Evolutionary conservation across 495 filamentous ascomycete species (phyloP), one percentile per base, ranked within the genome.

Genomic region (Cercophora sp.): DNA sequence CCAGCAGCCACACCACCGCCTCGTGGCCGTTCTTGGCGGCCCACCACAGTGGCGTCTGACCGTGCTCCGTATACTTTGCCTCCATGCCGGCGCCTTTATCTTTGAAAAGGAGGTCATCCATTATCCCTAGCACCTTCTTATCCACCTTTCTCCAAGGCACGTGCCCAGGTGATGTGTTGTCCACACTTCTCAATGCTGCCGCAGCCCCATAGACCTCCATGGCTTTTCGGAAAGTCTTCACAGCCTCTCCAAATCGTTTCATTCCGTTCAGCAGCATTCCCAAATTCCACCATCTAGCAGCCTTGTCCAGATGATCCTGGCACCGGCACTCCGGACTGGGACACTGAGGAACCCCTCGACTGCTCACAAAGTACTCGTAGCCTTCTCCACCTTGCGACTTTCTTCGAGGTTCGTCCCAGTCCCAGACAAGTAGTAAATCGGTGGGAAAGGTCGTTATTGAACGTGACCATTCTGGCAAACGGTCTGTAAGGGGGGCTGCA

Each of bases 361-460:
- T 51, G 13, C 34, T 29, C n/a, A 51, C 40, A 1, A 51, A 40
- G 8, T 27, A 25, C 8, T 4, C 32, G 40, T 51, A 51, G 3
- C 40, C 48, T 41, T 51, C 34, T 10, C 36, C 48, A 13, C 22
- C n/a, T 3, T 26, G 48, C 26, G 2, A 40, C 36, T 51, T 26
- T 2, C 19, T 39, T 57, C 22, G 58, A 6, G 29, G 13, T 32
- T 6, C 13, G 13, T 32, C 13, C 29, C 29, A 32, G 29, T 32
- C 29, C 29, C 62, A 65, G 53, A 62, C 51, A 34, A 65, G 56
- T 44, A 62, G 36, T 46, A 62, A 55, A 36, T 57, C 37, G 24
- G 19, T 49, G 39, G 41, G 15, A 45, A 59, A 57, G 19, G 15
- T n/a, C 55, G 24, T 60, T 43, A 39, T 43, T 26, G 51, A 57